These are phyloP conservation scores for Amoebophrya sp. DNA, from an alignment of 169 alveolate genomes.

Conservation along the genomic window DNA sequence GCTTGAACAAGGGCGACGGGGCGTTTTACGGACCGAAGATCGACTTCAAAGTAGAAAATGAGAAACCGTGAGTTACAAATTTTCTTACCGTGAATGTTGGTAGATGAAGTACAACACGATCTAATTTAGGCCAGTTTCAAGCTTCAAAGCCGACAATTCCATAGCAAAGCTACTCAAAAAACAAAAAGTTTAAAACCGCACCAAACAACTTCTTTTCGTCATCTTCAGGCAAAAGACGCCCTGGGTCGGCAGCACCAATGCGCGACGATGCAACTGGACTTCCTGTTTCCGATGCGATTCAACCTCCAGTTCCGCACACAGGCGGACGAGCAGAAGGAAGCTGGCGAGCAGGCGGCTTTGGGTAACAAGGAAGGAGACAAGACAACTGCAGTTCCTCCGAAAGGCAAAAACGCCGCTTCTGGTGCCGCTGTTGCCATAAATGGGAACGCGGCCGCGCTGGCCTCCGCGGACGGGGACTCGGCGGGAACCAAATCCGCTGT, in stretches of 20 bases:
- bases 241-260: slow-evolving; percentile 94
- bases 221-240: slow-evolving; percentile 93
- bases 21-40: slow-evolving; percentile 99
- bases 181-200: too few species aligned
- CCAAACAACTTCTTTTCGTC: too few species aligned
- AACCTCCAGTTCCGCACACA: slow-evolving; percentile 82
- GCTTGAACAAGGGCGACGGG: slow-evolving; percentile 97
- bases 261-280: slow-evolving; percentile 98
- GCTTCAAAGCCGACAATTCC: too few species aligned
- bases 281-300: slow-evolving; percentile 95
- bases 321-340: slow-evolving; percentile 39
- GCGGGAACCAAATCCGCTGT: too few species aligned
- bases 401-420: slow-evolving; percentile 28
- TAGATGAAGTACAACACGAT: too few species aligned
- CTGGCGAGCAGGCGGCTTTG: background rate
- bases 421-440: slow-evolving; percentile 8
- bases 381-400: background rate
- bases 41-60: slow-evolving; percentile 91
- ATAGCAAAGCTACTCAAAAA: too few species aligned
- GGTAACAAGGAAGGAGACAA: slow-evolving; percentile 18
- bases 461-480: too few species aligned
- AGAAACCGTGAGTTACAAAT: too few species aligned
- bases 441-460: too few species aligned
- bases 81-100: too few species aligned
- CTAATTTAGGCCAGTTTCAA: too few species aligned